Evolutionary conservation across 192 early-diverging fungal genomes (phyloP).

Genomic region (Chytriomyces sp.): DNA sequence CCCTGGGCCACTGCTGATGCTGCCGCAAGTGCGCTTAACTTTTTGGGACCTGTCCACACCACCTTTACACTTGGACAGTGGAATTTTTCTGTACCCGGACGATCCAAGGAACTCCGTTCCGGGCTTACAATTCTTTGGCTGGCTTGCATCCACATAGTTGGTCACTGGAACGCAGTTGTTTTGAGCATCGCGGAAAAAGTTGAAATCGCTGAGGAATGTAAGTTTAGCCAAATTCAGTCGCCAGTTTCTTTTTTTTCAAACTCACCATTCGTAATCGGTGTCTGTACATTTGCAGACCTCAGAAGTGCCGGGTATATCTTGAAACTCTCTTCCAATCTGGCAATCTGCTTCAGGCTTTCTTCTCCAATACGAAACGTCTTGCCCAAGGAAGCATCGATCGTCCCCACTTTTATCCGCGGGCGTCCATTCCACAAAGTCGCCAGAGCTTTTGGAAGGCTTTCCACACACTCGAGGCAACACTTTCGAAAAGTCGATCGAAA

Average conservation of each 20-base stretch:
- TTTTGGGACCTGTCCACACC: constrained; percentile 69
- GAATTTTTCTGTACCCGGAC: constrained; percentile 83
- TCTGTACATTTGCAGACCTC: constrained; percentile 75
- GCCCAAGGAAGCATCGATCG: constrained; percentile 66
- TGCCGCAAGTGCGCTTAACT: constrained; percentile 74
- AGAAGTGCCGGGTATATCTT: constrained; percentile 51
- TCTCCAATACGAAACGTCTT: constrained; percentile 71
- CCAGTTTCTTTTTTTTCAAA: not conserved
- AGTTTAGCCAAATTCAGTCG: not conserved
- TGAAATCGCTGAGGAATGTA: constrained; percentile 59
- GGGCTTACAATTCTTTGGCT: constrained; percentile 72
- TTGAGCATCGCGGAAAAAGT: constrained; percentile 75
- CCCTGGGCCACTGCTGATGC: constrained; percentile 23
- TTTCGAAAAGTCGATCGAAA: constrained; percentile 67
- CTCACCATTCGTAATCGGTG: constrained; percentile 85
- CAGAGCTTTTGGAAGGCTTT: constrained; percentile 51
- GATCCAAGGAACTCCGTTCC: constrained; percentile 72
- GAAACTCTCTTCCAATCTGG: constrained; percentile 71
- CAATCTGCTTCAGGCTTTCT: constrained; percentile 74
- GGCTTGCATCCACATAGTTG: constrained; percentile 66
- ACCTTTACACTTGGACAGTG: constrained; percentile 75
- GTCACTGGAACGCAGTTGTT: constrained; percentile 71
- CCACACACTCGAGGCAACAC: constrained; percentile 47
- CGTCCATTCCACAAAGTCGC: constrained; percentile 91
- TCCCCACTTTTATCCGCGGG: constrained; percentile 42